phyloP scores from a whole-genome alignment of 1,139 yeast genomes.

The Taiozyma sp. region DNA sequence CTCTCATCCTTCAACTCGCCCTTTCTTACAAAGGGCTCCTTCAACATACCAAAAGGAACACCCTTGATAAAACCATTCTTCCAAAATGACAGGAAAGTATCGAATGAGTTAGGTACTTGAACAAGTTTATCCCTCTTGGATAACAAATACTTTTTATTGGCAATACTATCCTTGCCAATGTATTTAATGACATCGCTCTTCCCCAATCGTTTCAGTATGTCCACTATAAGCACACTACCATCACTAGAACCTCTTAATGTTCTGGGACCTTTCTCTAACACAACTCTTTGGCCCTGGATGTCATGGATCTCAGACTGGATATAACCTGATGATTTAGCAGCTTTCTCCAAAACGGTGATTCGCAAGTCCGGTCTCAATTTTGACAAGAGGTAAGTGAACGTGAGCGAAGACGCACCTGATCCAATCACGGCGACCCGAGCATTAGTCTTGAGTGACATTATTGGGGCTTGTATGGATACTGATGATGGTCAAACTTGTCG shows the following conservation, averaged over 20 bases:
- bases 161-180: conserved; percentile 42
- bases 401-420: conserved; percentile 77
- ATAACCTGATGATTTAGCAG: conserved; percentile 69
- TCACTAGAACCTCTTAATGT: conserved; percentile 66
- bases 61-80: conserved; percentile 41
- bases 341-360: conserved; percentile 57
- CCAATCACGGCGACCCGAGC: conserved; percentile 66
- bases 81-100: conserved; percentile 37
- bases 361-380: conserved; percentile 66
- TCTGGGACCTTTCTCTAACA: conserved; percentile 70
- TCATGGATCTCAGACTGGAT: conserved; percentile 42
- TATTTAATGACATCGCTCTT: conserved; percentile 40
- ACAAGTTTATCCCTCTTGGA: conserved; percentile 34
- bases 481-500: not conserved
- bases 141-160: conserved; percentile 57
- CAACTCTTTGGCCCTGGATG: conserved; percentile 22
- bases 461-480: not conserved
- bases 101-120: conserved; percentile 47
- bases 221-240: conserved; percentile 58
- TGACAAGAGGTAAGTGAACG: conserved; percentile 68
- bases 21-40: conserved; percentile 29
- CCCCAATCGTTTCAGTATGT: conserved; percentile 44
- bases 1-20: conserved; percentile 52
- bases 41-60: conserved; percentile 28
- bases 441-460: conserved; percentile 5